Conservation (phyloP, 345 rosid genomes). For the Fremontodendron californicum region DNA sequence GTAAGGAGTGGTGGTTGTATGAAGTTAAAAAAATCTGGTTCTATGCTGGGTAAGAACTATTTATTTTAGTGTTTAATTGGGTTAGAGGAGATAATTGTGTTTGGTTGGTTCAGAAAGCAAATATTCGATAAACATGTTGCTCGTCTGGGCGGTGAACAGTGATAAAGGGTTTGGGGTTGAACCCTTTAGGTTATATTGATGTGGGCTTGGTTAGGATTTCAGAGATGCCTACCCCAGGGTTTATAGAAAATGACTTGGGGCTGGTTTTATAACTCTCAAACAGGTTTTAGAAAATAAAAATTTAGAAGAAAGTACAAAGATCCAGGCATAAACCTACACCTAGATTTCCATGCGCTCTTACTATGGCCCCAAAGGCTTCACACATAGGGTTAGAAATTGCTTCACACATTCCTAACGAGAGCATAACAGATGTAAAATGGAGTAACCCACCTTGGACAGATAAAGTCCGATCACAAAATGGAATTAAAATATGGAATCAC, state of each 20-base stretch:
- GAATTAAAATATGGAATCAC: background rate
- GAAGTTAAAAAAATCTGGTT: background rate
- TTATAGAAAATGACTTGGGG: background rate
- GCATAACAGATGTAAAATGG: background rate
- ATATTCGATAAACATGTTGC: background rate
- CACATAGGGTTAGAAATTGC: background rate
- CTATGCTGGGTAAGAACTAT: background rate
- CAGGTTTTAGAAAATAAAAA: background rate
- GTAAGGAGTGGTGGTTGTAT: background rate
- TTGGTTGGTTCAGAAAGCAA: background rate
- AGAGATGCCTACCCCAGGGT: background rate
- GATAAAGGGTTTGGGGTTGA: background rate
- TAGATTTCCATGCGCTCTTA: background rate
- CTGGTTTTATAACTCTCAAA: background rate
- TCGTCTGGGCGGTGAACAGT: background rate
- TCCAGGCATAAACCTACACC: background rate
- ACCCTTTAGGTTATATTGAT: background rate
- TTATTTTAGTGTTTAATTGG: background rate
- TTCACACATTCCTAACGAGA: background rate
- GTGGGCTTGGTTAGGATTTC: background rate
- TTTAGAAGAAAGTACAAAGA: background rate
- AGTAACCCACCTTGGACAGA: background rate
- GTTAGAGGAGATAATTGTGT: background rate
- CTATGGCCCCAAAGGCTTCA: background rate
- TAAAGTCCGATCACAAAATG: background rate